A percentile compares a stretch with the other conserved stretches of the same genome.
phyloP scores from a whole-genome alignment of 1,139 yeast genomes.

The Protomyces arabidopsidicola region DNA sequence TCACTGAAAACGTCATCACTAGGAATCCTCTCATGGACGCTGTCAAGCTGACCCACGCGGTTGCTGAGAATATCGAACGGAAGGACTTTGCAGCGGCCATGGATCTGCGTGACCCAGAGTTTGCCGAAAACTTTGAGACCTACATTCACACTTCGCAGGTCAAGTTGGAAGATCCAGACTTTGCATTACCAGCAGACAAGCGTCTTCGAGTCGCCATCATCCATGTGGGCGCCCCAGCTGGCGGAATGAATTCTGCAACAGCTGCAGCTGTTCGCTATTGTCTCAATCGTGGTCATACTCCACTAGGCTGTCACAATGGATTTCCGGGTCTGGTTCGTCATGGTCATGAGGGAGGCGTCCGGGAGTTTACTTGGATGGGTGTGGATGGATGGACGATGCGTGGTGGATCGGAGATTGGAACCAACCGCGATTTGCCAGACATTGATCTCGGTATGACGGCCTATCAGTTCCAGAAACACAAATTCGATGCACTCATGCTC shows the following conservation, averaged over 20 bases:
- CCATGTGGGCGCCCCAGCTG: slow-evolving; percentile 95
- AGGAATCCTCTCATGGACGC: slow-evolving; percentile 85
- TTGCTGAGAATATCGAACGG: slow-evolving; percentile 73
- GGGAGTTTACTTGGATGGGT: slow-evolving; percentile 73
- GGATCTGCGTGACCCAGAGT: slow-evolving; percentile 78
- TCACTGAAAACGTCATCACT: slow-evolving; percentile 78
- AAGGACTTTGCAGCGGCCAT: slow-evolving; percentile 84
- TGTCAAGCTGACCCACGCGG: slow-evolving; percentile 75
- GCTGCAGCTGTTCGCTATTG: slow-evolving; percentile 89
- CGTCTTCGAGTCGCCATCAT: slow-evolving; percentile 67
- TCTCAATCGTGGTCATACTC: slow-evolving; percentile 81
- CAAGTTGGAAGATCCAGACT: slow-evolving; percentile 31
- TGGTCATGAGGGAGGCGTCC: slow-evolving; percentile 52
- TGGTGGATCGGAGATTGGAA: slow-evolving; percentile 95
- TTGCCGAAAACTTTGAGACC: slow-evolving; percentile 63
- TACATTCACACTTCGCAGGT: slow-evolving; percentile 44
- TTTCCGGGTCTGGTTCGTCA: slow-evolving; percentile 83
- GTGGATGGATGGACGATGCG: slow-evolving; percentile 83
- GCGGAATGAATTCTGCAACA: slow-evolving; percentile 90
- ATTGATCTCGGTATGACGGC: slow-evolving; percentile 84
- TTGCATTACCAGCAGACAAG: slow-evolving; percentile 33
- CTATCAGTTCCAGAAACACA: slow-evolving; percentile 77
- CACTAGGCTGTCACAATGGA: slow-evolving; percentile 85
- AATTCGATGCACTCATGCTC: slow-evolving; percentile 77
- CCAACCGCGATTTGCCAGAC: slow-evolving; percentile 80